Percentiles rank a stretch among this genome's conserved stretches.
phyloP scores from a whole-genome alignment of 495 filamentous ascomycete species.

The Amorphotheca resinae region DNA sequence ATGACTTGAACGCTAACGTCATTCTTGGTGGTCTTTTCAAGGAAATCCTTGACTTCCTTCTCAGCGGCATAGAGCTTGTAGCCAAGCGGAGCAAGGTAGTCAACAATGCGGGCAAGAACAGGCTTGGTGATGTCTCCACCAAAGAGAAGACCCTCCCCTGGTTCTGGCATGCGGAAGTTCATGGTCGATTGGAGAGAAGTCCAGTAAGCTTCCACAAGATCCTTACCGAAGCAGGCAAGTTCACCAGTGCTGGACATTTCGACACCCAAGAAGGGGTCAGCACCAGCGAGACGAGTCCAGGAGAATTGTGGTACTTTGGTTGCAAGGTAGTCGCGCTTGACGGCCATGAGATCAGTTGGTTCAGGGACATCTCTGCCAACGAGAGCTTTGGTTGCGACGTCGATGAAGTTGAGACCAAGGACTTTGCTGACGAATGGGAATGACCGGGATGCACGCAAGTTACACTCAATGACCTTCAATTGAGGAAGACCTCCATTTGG shows the following conservation, averaged over 20 bases:
- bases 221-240: conserved; percentile 95
- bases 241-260: conserved; percentile 97
- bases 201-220: conserved; percentile 96
- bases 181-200: conserved; percentile 89
- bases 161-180: conserved; percentile 95
- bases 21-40: conserved; percentile 58
- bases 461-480: conserved; percentile 97
- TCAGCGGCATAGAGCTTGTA: conserved; percentile 91
- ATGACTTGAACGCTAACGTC: conserved; percentile 72
- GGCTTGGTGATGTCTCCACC: conserved; percentile 67
- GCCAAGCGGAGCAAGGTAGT: conserved; percentile 74
- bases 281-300: conserved; percentile 96
- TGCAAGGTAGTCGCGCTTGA: conserved; percentile 81
- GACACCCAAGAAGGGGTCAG: conserved; percentile 93
- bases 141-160: conserved; percentile 87
- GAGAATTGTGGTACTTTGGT: conserved; percentile 98
- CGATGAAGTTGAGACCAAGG: conserved; percentile 93
- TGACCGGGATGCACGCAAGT: conserved; percentile 90
- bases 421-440: conserved; percentile 98
- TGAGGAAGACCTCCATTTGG: conserved; percentile 55
- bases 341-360: conserved; percentile 76
- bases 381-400: conserved; percentile 88
- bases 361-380: conserved; percentile 76
- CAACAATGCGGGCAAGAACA: conserved; percentile 58
- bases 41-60: conserved; percentile 62